Percentiles rank a stretch among this genome's conserved stretches.
These are phyloP conservation scores for Phytophthora brassicae DNA, from an alignment of 352 stramenopile species.

Conservation along the genomic window DNA sequence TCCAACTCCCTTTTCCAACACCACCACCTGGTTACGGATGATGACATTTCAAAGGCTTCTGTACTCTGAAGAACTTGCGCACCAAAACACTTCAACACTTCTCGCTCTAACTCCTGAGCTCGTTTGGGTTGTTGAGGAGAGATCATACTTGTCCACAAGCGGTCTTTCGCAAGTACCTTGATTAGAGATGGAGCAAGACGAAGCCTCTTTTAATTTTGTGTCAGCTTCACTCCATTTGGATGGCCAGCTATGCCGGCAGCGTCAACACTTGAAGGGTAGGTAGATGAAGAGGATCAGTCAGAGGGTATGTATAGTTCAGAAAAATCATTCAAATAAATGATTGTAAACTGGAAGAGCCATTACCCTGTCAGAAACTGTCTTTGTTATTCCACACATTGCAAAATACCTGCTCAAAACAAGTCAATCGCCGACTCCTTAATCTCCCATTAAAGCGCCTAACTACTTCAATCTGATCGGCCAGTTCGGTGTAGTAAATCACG, in stretches of 20 bases:
- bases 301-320: too few species aligned
- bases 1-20: constrained; percentile 52
- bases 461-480: constrained; percentile 26
- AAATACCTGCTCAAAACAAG: too few species aligned
- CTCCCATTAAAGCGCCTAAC: too few species aligned
- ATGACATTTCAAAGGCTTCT: too few species aligned
- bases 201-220: constrained; percentile 43
- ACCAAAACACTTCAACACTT: constrained; percentile 58
- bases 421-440: too few species aligned
- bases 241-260: constrained; percentile 89
- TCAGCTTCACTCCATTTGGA: constrained; percentile 89
- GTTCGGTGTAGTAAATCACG: constrained; percentile 29
- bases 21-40: too few species aligned
- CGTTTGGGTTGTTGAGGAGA: constrained; percentile 66
- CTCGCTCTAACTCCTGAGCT: constrained; percentile 67
- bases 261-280: constrained; percentile 23
- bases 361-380: constrained; percentile 15
- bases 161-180: constrained; percentile 75
- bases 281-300: too few species aligned
- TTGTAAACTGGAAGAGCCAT: not conserved
- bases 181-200: constrained; percentile 83
- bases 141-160: constrained; percentile 84
- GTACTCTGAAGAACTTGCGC: constrained; percentile 43
- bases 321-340: too few species aligned
- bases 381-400: constrained; percentile 6